Conservation (phyloP, 495 filamentous ascomycete genomes). For the Penicillium angulare region DNA sequence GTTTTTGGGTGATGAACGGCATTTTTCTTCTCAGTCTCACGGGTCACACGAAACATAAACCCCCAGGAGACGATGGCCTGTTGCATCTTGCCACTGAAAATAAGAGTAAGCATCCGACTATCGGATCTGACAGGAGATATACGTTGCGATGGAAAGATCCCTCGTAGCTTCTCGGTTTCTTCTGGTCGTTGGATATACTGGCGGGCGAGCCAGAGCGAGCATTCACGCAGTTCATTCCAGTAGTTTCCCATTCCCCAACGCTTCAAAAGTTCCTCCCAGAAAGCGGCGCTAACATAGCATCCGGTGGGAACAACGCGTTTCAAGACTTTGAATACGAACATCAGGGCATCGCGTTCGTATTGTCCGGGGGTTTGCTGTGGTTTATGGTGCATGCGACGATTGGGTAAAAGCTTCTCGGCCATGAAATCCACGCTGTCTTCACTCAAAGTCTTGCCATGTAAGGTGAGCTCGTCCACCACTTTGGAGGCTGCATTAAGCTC, state of each 20-base stretch:
- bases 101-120: slow-evolving; percentile 30
- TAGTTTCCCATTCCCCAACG: slow-evolving; percentile 36
- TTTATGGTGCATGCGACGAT: slow-evolving; percentile 27
- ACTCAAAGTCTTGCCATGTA: slow-evolving; percentile 24
- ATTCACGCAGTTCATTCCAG: slow-evolving; percentile 38
- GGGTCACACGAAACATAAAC: slow-evolving; percentile 42
- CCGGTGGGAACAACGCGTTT: slow-evolving; percentile 34
- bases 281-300: slow-evolving; percentile 24
- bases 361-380: slow-evolving; percentile 18
- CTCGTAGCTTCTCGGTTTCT: background rate
- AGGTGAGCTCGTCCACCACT: slow-evolving; percentile 35
- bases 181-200: slow-evolving; percentile 27
- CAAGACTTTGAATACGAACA: slow-evolving; percentile 35
- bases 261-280: slow-evolving; percentile 45
- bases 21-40: slow-evolving; percentile 3
- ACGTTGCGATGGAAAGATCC: background rate
- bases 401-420: slow-evolving; percentile 30
- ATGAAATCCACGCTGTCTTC: slow-evolving; percentile 38
- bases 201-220: slow-evolving; percentile 42
- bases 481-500: slow-evolving; percentile 35
- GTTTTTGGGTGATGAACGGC: slow-evolving; percentile 1
- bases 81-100: slow-evolving; percentile 49
- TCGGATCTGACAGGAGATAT: slow-evolving; percentile 2
- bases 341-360: slow-evolving; percentile 24
- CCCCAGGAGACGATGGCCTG: slow-evolving; percentile 59